Evolutionary conservation across 139 green algal genomes (phyloP).

Genomic region (Zygnema cylindricum): DNA sequence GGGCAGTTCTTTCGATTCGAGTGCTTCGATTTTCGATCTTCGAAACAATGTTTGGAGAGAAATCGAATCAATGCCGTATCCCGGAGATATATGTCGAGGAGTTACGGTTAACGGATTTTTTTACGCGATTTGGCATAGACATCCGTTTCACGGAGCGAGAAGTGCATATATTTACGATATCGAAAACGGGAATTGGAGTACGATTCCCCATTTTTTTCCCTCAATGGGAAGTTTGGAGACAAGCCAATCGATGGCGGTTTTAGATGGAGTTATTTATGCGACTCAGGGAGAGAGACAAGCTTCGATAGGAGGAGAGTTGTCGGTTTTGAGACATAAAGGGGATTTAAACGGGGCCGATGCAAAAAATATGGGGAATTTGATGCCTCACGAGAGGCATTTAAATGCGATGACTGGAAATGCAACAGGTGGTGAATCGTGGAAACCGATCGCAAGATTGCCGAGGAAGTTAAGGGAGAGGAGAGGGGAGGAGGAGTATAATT

Average conservation of each 20-base stretch:
- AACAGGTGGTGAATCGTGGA: background rate
- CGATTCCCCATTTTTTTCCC: background rate
- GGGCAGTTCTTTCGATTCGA: slow-evolving; percentile 1
- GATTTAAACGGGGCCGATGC: background rate
- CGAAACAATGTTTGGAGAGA: background rate
- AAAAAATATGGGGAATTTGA: too few relatives aligned
- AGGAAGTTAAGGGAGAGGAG: background rate
- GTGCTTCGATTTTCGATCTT: background rate
- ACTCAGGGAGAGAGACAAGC: slow-evolving; percentile 1
- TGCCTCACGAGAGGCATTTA: background rate
- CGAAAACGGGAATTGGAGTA: background rate
- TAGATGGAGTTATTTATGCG: background rate
- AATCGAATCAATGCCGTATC: background rate
- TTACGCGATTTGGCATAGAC: slow-evolving; percentile 7
- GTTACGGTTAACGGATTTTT: background rate
- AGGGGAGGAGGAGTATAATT: background rate
- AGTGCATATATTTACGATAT: background rate
- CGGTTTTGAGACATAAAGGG: background rate
- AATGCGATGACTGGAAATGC: background rate
- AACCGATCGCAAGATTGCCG: slow-evolving; percentile 1
- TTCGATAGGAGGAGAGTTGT: background rate
- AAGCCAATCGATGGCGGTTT: slow-evolving; percentile 12
- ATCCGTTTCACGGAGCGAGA: slow-evolving; percentile 6
- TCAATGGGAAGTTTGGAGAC: background rate
- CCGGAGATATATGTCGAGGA: background rate